Percentiles rank a stretch among this genome's conserved stretches.
phyloP scores from a whole-genome alignment of 2,329 filamentous ascomycete species.

The Lasiodiplodia citricola region DNA sequence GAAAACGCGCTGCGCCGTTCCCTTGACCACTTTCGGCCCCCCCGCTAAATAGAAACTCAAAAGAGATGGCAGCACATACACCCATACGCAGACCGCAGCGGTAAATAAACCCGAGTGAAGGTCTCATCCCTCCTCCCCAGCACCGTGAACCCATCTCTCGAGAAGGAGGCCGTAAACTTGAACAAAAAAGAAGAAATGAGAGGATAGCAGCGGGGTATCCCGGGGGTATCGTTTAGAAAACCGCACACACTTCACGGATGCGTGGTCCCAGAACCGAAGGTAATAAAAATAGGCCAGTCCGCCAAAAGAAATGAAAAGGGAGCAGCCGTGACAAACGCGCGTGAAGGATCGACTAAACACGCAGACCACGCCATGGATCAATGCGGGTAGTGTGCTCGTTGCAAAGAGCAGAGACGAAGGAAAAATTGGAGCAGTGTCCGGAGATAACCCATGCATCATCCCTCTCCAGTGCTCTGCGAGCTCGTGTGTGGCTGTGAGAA shows the following conservation, averaged over 20 bases:
- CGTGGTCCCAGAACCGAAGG: background rate
- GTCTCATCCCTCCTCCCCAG: background rate
- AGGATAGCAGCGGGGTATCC: background rate
- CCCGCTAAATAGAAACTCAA: background rate
- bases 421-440: too few relatives aligned
- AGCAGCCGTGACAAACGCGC: background rate
- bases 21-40: background rate
- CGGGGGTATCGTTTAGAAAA: background rate
- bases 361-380: too few relatives aligned
- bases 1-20: too few relatives aligned
- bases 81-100: background rate
- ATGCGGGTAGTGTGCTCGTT: too few relatives aligned
- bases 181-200: background rate
- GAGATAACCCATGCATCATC: too few relatives aligned
- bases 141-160: background rate
- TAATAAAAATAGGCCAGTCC: background rate
- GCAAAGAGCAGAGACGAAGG: too few relatives aligned
- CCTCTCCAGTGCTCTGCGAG: background rate
- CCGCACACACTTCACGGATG: background rate
- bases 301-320: background rate
- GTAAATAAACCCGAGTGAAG: background rate
- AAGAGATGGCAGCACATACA: background rate
- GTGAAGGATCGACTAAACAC: background rate
- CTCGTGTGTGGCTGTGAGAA: background rate
- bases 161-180: background rate